Evolutionary conservation across 371 early-diverging fungal species (phyloP), one percentile per base, ranked within the genome.

Genomic region (Lichtheimia ornata): DNA sequence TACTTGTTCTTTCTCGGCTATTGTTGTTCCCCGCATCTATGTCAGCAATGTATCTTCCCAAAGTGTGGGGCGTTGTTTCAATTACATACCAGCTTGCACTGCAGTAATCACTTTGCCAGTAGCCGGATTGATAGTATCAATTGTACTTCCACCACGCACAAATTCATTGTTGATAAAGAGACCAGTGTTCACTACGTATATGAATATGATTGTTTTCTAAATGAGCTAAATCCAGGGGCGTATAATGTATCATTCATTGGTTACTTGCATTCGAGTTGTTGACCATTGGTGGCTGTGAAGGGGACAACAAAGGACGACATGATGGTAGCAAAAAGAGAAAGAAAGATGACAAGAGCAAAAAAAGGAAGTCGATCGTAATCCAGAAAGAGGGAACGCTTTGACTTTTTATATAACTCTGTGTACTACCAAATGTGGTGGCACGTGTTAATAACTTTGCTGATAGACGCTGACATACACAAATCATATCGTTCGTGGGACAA

Each of bases 151-250:
- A 61, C 77, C 72, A 27, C 53, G 58, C 30, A 83, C 77, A 28
- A 81, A 83, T 41, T 83, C 71, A 58, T 81, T 81, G 61, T 83
- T 81, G 50, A 83, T 83, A 63, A 83, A 81, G 14, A 83, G 63
- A 62, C 81, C 81, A 43, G 82, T 83, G 58, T 79, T 67, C 58
- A 79, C 80, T 79, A 59, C n/a, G n/a, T n/a, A n/a, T n/a, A n/a
- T n/a, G n/a, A n/a, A n/a, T 40, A 49, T 35, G 6, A 35, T 35
- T 30, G 22, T 41, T 30, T n/a, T 0, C 20, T 9, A 53, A 53
- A 27, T 17, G 5, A 54, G 35, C 6, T n/a, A 1, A 27, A 9
- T 22, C 22, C 11, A 9, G 35, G 2, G 5, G 0, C 4, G 4
- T 28, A 5, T 4, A 2, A 35, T 35, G 9, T 2, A 2, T 35